phyloP scores from a whole-genome alignment of 73 alveolate genomes.

The Paraurostyla sp. region DNA sequence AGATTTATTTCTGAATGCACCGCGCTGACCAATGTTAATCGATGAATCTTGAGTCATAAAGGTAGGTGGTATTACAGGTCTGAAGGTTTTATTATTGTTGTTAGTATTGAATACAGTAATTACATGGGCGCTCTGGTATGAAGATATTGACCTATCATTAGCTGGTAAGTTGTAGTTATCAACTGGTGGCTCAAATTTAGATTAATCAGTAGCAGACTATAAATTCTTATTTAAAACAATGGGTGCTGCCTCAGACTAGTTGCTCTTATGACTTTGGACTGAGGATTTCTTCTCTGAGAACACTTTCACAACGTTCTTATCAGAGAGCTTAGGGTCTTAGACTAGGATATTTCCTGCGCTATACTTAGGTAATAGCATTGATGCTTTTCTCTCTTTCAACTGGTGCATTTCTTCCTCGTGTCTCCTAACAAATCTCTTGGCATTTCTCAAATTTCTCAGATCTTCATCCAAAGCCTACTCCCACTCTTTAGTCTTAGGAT shows the following conservation, averaged over 20 bases:
- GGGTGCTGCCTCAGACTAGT: background rate
- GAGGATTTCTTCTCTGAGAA: background rate
- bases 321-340: background rate
- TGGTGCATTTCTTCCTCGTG: background rate
- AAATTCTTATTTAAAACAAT: background rate
- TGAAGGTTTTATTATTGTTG: background rate
- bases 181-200: slow-evolving; percentile 12
- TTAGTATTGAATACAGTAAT: background rate
- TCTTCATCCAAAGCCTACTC: slow-evolving; percentile 43
- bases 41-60: background rate
- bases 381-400: background rate
- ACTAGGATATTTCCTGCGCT: background rate
- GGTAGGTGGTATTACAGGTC: background rate
- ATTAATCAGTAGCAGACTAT: background rate
- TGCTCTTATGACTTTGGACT: background rate
- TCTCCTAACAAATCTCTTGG: background rate
- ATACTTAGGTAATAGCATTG: background rate
- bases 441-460: background rate
- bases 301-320: background rate
- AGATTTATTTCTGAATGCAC: background rate
- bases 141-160: background rate
- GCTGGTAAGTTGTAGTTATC: background rate
- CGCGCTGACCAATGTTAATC: too few species aligned
- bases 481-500: slow-evolving; percentile 24
- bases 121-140: slow-evolving; percentile 38